A percentile compares a stretch with the other conserved stretches of the same genome.
These are phyloP conservation scores for Umbilicus rupestris DNA, from an alignment of 164 flowering plant genomes.

Conservation along the genomic window DNA sequence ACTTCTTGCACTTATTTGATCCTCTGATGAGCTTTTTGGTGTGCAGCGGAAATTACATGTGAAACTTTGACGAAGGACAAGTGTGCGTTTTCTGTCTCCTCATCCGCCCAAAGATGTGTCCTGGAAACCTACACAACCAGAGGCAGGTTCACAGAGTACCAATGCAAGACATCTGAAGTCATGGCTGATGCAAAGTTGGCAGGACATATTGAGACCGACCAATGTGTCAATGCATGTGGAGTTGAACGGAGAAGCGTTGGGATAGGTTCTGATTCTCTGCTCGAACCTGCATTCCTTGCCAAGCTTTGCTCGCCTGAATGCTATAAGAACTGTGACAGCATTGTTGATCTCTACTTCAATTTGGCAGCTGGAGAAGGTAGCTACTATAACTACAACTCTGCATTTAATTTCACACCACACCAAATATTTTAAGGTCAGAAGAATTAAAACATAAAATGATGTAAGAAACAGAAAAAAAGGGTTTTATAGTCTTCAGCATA, in stretches of 20 bases:
- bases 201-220: constrained; percentile 3
- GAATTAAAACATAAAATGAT: not conserved
- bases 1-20: not conserved
- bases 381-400: not conserved
- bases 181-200: not conserved
- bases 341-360: constrained; percentile 3
- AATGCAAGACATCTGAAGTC: not conserved
- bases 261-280: constrained; percentile 5
- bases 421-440: not conserved
- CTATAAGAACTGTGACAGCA: not conserved
- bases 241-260: not conserved
- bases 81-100: not conserved
- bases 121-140: constrained; percentile 5
- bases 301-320: constrained; percentile 4
- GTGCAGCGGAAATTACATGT: not conserved
- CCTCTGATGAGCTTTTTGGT: not conserved
- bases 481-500: too few relatives aligned
- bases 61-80: constrained; percentile 2
- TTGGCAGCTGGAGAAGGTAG: constrained; percentile 5
- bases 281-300: not conserved
- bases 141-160: constrained; percentile 6
- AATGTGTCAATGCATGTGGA: constrained; percentile 1
- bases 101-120: not conserved
- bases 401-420: not conserved
- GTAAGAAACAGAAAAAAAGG: not conserved